These are phyloP conservation scores for Penicillium sp. DNA, from an alignment of 2,329 filamentous ascomycete species.

Conservation along the genomic window DNA sequence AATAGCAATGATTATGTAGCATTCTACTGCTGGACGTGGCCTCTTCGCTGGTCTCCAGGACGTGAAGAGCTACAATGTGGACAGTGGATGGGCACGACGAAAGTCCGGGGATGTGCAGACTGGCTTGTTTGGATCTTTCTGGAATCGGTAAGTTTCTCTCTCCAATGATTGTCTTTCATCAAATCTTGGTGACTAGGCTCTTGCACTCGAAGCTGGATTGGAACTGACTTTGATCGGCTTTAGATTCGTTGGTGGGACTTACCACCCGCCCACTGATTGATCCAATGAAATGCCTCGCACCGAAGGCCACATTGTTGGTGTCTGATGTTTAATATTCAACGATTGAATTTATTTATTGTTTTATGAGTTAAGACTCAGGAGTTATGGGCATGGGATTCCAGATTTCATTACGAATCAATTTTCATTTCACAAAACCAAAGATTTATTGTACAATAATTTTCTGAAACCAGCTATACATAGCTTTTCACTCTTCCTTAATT, in stretches of 20 bases:
- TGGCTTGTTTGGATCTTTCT: constrained; percentile 19
- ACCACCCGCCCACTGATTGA: constrained; percentile 8
- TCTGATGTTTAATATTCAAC: not conserved
- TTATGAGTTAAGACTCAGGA: not conserved
- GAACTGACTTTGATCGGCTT: constrained; percentile 1
- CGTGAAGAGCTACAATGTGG: constrained; percentile 40
- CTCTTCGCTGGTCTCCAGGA: constrained; percentile 42
- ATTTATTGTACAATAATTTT: no score
- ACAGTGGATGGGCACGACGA: constrained; percentile 37
- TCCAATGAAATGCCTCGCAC: not conserved
- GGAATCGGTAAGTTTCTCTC: constrained; percentile 22
- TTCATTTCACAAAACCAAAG: no score
- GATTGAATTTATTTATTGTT: not conserved
- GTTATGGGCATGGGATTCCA: not conserved
- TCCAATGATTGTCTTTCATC: not conserved
- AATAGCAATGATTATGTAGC: constrained; percentile 14
- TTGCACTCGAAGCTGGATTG: no score
- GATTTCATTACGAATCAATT: not conserved
- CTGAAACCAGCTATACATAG: no score
- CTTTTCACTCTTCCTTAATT: no score
- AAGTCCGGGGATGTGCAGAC: constrained; percentile 14
- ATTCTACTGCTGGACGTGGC: constrained; percentile 35
- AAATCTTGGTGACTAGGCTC: no score
- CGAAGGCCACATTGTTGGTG: not conserved
- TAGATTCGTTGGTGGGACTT: constrained; percentile 16